Base-by-base conservation (phyloP, 1,139 yeast species). In the Kodamaea sp. region DNA sequence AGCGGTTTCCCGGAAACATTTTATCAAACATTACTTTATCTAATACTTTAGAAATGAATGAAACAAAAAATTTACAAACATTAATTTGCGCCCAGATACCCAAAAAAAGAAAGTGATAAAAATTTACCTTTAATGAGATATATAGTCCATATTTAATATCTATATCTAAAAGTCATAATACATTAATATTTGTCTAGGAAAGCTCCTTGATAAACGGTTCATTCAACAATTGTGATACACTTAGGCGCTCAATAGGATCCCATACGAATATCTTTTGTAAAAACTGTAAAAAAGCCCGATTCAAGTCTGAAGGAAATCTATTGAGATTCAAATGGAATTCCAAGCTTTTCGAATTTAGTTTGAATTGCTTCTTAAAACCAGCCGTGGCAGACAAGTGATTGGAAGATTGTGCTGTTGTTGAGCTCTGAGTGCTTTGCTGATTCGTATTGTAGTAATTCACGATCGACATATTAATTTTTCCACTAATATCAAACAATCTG, bases 171-270 rank as follows among this genome's bases (percentile, higher is more conserved):
- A n/a, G 5, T 11, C 12, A 32, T 24, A 24, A 27, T 10, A 25
- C 29, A 26, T 27, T 27, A 27, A 12, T 20, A 15, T 22, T 10
- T 34, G 29, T 28, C 28, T 31, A 15, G 38, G 36, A 32, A 34
- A 35, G 27, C 9, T 24, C 29, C 24, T 20, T 29, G 29, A 45
- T 36, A 26, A 45, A 45, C 2, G 36, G 39, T 5, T 76, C 78
- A 7, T 57, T 48, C 27, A 79, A 57, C 9, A 82, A 73, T 11
- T 68, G 65, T 2, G 53, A 51, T 1, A 79, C 75, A 9, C 63
- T 54, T 24, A 66, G 48, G 28, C 87, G 63, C 34, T 62, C 63
- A 24, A 52, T 52, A 0, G 85, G 82, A 44, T 78, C 75, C 86
- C 87, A 81, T 27, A 59, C 62, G 49, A 81, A 67, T 28, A 70